Evolutionary conservation across 352 stramenopile species (phyloP).

Genomic region (Phytophthora cryptogea): DNA sequence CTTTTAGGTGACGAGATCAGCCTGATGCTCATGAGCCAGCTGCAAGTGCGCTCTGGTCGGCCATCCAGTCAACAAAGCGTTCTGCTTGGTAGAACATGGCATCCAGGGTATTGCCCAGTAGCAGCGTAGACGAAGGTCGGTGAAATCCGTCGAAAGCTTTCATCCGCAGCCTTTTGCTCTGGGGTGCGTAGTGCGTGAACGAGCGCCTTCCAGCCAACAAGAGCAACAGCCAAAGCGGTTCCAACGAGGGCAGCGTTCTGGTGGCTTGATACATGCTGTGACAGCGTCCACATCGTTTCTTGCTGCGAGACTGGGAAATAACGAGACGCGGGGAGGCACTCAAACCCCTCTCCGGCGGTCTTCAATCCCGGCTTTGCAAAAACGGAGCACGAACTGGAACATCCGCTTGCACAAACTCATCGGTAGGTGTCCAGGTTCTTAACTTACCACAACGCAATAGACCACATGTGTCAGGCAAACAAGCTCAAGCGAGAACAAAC

Average conservation of each 20-base stretch:
- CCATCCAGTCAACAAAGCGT: conserved; percentile 42
- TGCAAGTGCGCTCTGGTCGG: conserved; percentile 35
- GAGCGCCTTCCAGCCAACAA: conserved; percentile 20
- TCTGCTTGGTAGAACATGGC: conserved; percentile 33
- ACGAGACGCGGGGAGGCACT: conserved; percentile 1
- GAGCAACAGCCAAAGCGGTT: conserved; percentile 7
- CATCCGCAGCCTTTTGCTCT: conserved; percentile 16
- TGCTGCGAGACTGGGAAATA: background rate
- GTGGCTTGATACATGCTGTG: conserved; percentile 12
- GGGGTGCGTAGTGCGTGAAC: conserved; percentile 8
- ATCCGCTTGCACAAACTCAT: too few relatives aligned
- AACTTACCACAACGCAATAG: too few relatives aligned
- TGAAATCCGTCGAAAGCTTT: conserved; percentile 25
- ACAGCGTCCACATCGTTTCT: conserved; percentile 13
- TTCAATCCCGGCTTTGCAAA: background rate
- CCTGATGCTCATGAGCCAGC: conserved; percentile 36
- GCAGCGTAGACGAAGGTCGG: conserved; percentile 31
- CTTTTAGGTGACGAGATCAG: conserved; percentile 39
- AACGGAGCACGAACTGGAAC: background rate
- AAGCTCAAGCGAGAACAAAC: too few relatives aligned
- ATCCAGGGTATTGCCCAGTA: conserved; percentile 45
- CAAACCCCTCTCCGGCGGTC: background rate
- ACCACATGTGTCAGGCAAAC: too few relatives aligned
- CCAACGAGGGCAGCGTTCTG: conserved; percentile 10
- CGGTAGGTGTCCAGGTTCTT: too few relatives aligned